Conservation (phyloP, 768 basidiomycete genomes). For the Mrakia hoshinonis region DNA sequence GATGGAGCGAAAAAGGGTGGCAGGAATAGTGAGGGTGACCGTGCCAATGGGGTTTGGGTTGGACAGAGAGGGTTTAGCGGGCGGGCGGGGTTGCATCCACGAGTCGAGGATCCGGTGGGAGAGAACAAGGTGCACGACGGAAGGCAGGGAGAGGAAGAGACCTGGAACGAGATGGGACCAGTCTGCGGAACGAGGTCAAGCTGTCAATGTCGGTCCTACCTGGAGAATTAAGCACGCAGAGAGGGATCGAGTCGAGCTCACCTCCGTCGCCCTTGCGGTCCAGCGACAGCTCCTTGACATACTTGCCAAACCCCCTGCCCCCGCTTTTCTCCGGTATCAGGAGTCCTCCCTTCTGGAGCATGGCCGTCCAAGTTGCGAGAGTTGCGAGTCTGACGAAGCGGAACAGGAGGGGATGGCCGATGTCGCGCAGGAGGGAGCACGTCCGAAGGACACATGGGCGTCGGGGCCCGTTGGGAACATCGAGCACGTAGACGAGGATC, state of each 20-base stretch:
- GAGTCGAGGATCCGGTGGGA: no score
- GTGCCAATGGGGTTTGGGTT: no score
- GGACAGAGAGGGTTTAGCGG: no score
- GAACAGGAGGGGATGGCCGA: not conserved
- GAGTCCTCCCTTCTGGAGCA: not conserved
- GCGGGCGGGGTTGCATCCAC: no score
- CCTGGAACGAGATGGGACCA: no score
- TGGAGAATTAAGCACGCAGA: not conserved
- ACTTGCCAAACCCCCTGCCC: not conserved
- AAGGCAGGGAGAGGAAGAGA: no score
- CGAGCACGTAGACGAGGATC: not conserved
- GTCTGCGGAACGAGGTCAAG: no score
- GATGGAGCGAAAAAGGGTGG: no score
- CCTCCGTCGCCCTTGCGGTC: not conserved
- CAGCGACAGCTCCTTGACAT: conserved; percentile 1
- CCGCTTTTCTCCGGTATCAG: not conserved
- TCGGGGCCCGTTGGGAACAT: not conserved
- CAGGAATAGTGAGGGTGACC: no score
- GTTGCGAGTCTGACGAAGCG: not conserved
- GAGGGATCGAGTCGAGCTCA: not conserved
- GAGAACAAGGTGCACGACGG: no score
- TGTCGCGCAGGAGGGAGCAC: not conserved
- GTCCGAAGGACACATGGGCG: not conserved
- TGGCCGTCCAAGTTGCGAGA: not conserved
- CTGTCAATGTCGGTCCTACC: no score